Percentiles rank a stretch among this genome's conserved stretches.
phyloP scores from a whole-genome alignment of 768 basidiomycete species.

The Tulasnella sp. region DNA sequence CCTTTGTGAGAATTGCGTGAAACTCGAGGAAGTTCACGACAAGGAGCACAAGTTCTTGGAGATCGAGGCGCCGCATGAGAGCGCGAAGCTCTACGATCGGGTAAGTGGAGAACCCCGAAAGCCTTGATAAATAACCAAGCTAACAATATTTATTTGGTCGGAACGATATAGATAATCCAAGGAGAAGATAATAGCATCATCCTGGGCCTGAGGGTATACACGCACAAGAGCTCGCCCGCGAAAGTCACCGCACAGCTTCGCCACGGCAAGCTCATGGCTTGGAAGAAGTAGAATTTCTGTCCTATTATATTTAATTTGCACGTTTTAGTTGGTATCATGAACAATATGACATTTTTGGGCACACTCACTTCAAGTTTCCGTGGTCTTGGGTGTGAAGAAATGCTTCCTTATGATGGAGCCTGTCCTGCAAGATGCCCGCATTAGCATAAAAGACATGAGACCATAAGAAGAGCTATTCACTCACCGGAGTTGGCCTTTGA shows the following conservation, averaged over 20 bases:
- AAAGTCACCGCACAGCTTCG: conserved; percentile 24
- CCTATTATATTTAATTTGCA: neutral
- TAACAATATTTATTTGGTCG: neutral
- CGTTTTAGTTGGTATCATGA: neutral
- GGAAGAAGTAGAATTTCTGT: conserved; percentile 8
- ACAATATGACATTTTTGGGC: neutral
- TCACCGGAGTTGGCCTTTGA: conserved; percentile 22
- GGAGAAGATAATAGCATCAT: conserved; percentile 28
- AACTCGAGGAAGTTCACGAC: conserved; percentile 21
- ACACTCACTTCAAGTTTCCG: neutral
- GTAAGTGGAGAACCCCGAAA: neutral
- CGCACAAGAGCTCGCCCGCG: conserved; percentile 19
- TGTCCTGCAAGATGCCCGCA: neutral
- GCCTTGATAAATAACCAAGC: neutral
- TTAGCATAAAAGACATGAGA: neutral
- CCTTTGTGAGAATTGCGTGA: conserved; percentile 33
- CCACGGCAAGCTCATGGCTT: conserved; percentile 22
- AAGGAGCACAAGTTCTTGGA: conserved; percentile 32
- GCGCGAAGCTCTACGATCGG: conserved; percentile 24
- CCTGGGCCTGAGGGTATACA: conserved; percentile 32
- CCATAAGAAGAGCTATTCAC: neutral
- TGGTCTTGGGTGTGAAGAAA: neutral
- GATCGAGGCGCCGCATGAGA: conserved; percentile 27
- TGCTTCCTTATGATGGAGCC: neutral
- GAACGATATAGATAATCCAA: conserved; percentile 2